These are phyloP conservation scores for Talaromyces sp. DNA, from an alignment of 2,329 filamentous ascomycete genomes.

Conservation along the genomic window DNA sequence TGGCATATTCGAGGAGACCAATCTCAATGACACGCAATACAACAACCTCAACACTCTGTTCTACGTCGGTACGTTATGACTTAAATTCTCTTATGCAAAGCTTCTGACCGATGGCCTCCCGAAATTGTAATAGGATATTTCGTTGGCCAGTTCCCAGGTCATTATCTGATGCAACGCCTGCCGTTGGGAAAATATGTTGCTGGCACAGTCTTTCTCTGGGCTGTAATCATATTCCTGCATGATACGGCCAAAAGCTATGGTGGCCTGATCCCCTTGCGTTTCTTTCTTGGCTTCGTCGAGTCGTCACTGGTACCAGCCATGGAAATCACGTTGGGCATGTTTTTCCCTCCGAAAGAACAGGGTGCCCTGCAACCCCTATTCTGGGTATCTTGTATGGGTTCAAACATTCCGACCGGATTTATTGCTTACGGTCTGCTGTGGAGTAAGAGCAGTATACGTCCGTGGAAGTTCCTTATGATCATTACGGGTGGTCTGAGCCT, in stretches of 20 bases:
- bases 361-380: constrained; percentile 51
- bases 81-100: not conserved
- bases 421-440: constrained; percentile 42
- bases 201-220: constrained; percentile 32
- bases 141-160: constrained; percentile 37
- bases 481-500: constrained; percentile 37
- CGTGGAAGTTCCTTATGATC: constrained; percentile 42
- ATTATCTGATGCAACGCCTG: constrained; percentile 42
- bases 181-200: constrained; percentile 38
- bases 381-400: constrained; percentile 35
- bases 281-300: constrained; percentile 37
- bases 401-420: constrained; percentile 38
- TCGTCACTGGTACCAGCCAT: constrained; percentile 40
- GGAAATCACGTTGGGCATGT: constrained; percentile 42
- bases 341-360: constrained; percentile 46
- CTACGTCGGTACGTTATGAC: constrained; percentile 35
- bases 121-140: constrained; percentile 31
- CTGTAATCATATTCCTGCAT: constrained; percentile 38
- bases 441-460: constrained; percentile 23
- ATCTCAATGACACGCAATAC: constrained; percentile 37
- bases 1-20: constrained; percentile 42
- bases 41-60: constrained; percentile 44
- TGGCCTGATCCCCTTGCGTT: constrained; percentile 36
- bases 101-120: not conserved
- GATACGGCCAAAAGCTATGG: constrained; percentile 33